A percentile compares a stretch with the other conserved stretches of the same genome.
phyloP scores from a whole-genome alignment of 176 grass and related monocot species.

The Zea mays region Zm-B73-REFERENCE-NAM-5.0 NC_050104.1:48225001-48225500 shows the following conservation, averaged over 20 bases:
- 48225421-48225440: neutral
- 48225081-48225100: neutral
- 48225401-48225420: neutral
- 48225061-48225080: conserved; percentile 68
- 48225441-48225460: too few relatives aligned
- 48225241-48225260: neutral
- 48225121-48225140: conserved; percentile 13
- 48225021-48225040: conserved; percentile 80
- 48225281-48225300: neutral
- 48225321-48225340: neutral
- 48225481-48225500: too few relatives aligned
- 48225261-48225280: neutral
- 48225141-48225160: neutral
- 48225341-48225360: neutral
- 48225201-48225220: neutral
- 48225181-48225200: conserved; percentile 6
- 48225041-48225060: conserved; percentile 74
- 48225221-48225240: neutral
- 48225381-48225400: neutral
- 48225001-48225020: conserved; percentile 73
- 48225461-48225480: too few relatives aligned
- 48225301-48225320: neutral
- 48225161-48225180: neutral
- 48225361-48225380: neutral
- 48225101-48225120: neutral